These are phyloP conservation scores for Colletotrichum siamense DNA, from an alignment of 2,329 filamentous ascomycete species.

Conservation along the genomic window DNA sequence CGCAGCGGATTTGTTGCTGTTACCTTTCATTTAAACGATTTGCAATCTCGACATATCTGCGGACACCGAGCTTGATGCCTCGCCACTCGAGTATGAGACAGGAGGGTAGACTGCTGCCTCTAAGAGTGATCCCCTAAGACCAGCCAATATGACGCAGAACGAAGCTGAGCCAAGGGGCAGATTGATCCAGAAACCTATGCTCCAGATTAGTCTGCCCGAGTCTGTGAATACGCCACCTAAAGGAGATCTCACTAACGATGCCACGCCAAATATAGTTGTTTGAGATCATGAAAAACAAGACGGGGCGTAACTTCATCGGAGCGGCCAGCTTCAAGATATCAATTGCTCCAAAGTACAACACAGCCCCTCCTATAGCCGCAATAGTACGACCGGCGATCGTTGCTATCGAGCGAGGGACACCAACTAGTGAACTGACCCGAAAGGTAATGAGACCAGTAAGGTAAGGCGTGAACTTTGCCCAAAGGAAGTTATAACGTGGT, in stretches of 20 bases:
- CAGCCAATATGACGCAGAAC: background rate
- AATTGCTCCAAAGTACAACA: background rate
- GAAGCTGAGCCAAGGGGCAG: background rate
- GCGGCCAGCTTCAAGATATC: background rate
- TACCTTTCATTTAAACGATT: background rate
- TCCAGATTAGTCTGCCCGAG: background rate
- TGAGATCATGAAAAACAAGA: background rate
- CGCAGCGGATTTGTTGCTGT: too few relatives aligned
- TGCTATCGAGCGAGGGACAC: background rate
- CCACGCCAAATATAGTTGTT: background rate
- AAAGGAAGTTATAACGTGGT: conserved; percentile 50
- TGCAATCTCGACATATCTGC: background rate
- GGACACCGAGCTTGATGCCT: background rate
- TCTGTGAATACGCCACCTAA: background rate
- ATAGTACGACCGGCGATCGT: background rate
- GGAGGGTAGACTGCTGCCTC: background rate
- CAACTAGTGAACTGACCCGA: background rate
- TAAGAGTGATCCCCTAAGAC: background rate
- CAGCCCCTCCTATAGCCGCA: background rate
- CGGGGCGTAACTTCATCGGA: background rate
- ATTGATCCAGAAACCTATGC: background rate
- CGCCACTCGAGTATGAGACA: background rate
- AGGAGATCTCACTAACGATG: background rate
- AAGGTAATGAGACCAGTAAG: background rate
- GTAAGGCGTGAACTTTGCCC: conserved; percentile 58